Conservation (phyloP, 768 basidiomycete species). For the Suillus lakei region DNA sequence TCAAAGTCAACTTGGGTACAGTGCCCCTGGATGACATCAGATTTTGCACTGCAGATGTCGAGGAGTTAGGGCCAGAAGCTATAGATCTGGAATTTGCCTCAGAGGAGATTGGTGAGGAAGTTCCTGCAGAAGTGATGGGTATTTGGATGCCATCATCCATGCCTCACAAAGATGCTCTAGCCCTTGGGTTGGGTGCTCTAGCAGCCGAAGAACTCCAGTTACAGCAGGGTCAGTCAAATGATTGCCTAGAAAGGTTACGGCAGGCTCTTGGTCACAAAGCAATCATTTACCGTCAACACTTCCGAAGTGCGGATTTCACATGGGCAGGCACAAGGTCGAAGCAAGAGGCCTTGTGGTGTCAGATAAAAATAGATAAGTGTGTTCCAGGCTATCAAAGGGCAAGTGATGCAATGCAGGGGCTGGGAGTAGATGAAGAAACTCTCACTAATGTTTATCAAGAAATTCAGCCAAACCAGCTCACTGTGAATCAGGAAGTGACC, state of each 20-base stretch:
- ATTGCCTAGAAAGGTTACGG: slow-evolving; percentile 4
- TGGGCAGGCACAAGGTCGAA: slow-evolving; percentile 8
- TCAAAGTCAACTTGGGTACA: background rate
- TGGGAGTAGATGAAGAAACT: background rate
- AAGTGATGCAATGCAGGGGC: background rate
- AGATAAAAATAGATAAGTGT: slow-evolving; percentile 4
- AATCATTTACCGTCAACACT: slow-evolving; percentile 7
- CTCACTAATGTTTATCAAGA: background rate
- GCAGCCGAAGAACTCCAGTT: slow-evolving; percentile 7
- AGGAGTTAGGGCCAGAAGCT: slow-evolving; percentile 1
- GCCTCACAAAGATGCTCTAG: background rate
- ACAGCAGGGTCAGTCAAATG: slow-evolving; percentile 10
- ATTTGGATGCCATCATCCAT: slow-evolving; percentile 12
- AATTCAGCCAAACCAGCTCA: background rate
- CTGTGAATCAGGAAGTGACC: too few relatives aligned
- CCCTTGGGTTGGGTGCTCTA: slow-evolving; percentile 5
- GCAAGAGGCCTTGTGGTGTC: background rate
- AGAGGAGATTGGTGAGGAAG: background rate
- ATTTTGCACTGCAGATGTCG: background rate
- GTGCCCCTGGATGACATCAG: background rate
- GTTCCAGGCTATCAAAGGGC: slow-evolving; percentile 7
- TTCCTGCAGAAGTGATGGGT: slow-evolving; percentile 8
- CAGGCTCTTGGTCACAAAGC: slow-evolving; percentile 9
- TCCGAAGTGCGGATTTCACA: slow-evolving; percentile 6
- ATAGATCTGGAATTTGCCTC: background rate